Evolutionary conservation across 1,139 yeast species (phyloP).

Genomic region (Geotrichum macrosporum): DNA sequence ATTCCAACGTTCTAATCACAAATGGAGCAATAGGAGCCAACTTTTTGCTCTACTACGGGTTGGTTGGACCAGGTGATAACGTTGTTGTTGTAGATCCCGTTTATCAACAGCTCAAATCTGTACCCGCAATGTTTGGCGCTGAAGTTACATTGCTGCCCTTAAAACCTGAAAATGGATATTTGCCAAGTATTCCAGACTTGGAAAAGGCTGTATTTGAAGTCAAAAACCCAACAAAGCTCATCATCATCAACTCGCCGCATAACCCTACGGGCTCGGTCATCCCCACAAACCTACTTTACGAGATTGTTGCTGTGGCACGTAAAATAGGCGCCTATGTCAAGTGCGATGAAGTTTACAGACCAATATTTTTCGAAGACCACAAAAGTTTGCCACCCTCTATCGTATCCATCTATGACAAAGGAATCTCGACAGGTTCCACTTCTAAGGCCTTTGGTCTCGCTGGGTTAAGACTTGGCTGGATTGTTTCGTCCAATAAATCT

Average conservation of each 20-base stretch:
- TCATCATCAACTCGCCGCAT: constrained; percentile 52
- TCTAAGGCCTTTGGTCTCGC: constrained; percentile 56
- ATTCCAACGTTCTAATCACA: constrained; percentile 45
- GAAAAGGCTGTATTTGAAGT: constrained; percentile 30
- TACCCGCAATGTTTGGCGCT: constrained; percentile 44
- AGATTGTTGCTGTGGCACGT: constrained; percentile 44
- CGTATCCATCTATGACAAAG: constrained; percentile 44
- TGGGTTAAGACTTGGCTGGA: constrained; percentile 55
- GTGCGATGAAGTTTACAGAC: constrained; percentile 57
- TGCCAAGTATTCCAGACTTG: constrained; percentile 40
- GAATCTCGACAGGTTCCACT: constrained; percentile 50
- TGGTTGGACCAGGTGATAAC: constrained; percentile 49
- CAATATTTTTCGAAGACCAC: constrained; percentile 43
- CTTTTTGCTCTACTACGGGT: constrained; percentile 46
- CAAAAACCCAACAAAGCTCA: constrained; percentile 42
- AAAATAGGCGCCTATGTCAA: constrained; percentile 40
- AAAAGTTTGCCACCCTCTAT: constrained; percentile 41
- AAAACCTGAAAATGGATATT: constrained; percentile 38
- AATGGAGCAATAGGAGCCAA: constrained; percentile 61
- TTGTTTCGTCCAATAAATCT: constrained; percentile 40
- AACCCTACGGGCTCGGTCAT: constrained; percentile 54
- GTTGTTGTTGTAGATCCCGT: constrained; percentile 48
- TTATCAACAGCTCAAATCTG: constrained; percentile 15
- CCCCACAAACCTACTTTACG: constrained; percentile 37
- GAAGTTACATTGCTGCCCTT: constrained; percentile 42